A percentile compares a stretch with the other conserved stretches of the same genome.
phyloP scores from a whole-genome alignment of 2,329 filamentous ascomycete species.

The Penicillium vulpinum region DNA sequence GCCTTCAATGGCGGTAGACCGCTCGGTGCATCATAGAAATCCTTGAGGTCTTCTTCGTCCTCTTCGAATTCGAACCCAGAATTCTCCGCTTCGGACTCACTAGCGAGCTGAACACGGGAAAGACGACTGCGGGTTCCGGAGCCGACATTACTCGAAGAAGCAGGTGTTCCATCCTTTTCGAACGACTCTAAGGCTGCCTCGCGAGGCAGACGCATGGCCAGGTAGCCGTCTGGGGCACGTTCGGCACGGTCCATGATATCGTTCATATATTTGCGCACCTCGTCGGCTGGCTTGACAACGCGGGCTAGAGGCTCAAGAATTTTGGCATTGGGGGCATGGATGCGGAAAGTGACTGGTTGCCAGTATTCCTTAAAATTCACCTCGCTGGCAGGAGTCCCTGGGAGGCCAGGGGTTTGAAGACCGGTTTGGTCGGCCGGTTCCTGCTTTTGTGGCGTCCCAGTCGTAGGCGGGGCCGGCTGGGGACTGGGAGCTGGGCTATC shows the following conservation, averaged over 20 bases:
- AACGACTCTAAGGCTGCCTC: constrained; percentile 36
- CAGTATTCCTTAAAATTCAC: constrained; percentile 48
- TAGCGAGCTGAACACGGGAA: constrained; percentile 23
- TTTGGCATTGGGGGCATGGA: constrained; percentile 54
- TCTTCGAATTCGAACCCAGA: constrained; percentile 20
- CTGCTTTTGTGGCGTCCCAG: constrained; percentile 21
- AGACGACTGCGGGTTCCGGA: constrained; percentile 23
- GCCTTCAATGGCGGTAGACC: constrained; percentile 34
- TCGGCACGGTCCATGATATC: constrained; percentile 58
- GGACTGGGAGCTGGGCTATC: constrained; percentile 10
- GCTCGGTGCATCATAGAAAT: constrained; percentile 43
- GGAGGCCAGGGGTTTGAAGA: neutral
- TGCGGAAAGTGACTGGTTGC: constrained; percentile 57
- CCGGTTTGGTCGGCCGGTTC: constrained; percentile 7
- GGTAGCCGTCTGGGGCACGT: constrained; percentile 55
- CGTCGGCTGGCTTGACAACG: constrained; percentile 56
- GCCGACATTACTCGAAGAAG: constrained; percentile 6
- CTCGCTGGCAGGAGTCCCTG: constrained; percentile 16
- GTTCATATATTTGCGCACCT: constrained; percentile 58
- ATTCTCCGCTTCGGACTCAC: constrained; percentile 30
- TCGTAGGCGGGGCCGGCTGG: constrained; percentile 10
- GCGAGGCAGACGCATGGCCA: constrained; percentile 57
- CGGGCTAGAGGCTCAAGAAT: constrained; percentile 57
- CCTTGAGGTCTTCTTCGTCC: constrained; percentile 38
- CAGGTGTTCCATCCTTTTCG: constrained; percentile 30